Percentiles rank a stretch among this genome's conserved stretches.
These are phyloP conservation scores for Ogataea ganodermae DNA, from an alignment of 805 yeast species.

Conservation along the genomic window DNA sequence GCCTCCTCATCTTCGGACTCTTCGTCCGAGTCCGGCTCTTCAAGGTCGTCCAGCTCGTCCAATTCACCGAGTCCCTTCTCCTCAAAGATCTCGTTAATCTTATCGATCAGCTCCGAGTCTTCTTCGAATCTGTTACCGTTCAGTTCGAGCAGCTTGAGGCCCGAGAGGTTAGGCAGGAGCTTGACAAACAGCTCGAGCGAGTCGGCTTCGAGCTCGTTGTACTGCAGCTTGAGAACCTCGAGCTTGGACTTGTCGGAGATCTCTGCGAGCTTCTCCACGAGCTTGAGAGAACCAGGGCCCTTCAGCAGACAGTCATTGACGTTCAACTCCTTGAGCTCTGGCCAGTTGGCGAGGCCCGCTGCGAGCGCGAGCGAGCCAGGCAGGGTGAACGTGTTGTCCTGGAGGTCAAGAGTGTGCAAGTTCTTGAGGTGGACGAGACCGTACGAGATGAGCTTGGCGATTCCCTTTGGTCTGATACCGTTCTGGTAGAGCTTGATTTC, in stretches of 20 bases:
- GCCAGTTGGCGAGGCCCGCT: conserved; percentile 62
- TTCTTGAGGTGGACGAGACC: conserved; percentile 67
- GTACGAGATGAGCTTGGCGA: conserved; percentile 65
- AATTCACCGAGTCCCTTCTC: conserved; percentile 77
- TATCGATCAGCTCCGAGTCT: conserved; percentile 70
- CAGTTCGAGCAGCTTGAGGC: conserved; percentile 69
- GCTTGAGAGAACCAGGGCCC: conserved; percentile 65
- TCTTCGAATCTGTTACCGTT: conserved; percentile 94
- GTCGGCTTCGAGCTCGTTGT: conserved; percentile 76
- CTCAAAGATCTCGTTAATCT: conserved; percentile 62
- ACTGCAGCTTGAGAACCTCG: conserved; percentile 72
- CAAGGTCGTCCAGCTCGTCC: conserved; percentile 94
- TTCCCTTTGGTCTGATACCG: conserved; percentile 95
- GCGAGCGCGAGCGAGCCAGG: conserved; percentile 69
- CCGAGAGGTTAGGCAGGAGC: conserved; percentile 57
- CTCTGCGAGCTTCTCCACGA: conserved; percentile 49
- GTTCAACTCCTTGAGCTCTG: conserved; percentile 69
- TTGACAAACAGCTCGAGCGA: conserved; percentile 61
- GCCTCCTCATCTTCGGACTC: conserved; percentile 63
- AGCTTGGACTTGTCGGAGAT: conserved; percentile 42
- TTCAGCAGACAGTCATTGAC: conserved; percentile 88
- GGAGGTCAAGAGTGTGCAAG: conserved; percentile 76
- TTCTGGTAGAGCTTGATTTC: conserved; percentile 83
- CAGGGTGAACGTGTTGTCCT: conserved; percentile 90
- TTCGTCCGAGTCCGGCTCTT: conserved; percentile 73